These are phyloP conservation scores for Truncatella angustata DNA, from an alignment of 2,329 filamentous ascomycete species.

Conservation along the genomic window DNA sequence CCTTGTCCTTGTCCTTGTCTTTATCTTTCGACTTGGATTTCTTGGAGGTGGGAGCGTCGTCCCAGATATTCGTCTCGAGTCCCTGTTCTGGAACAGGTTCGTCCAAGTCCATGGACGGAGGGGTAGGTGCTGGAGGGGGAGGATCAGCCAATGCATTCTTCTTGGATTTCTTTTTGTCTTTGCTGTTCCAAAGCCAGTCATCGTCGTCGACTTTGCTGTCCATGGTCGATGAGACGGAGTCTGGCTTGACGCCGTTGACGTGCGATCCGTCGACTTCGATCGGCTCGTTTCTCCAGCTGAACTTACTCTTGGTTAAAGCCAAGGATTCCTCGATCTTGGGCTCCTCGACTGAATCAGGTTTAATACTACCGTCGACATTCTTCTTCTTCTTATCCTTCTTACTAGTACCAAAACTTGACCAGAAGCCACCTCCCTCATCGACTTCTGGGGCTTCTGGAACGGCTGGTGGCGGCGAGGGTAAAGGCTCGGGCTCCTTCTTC, in stretches of 20 bases:
- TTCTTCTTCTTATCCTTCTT: slow-evolving; percentile 23
- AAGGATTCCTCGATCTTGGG: slow-evolving; percentile 38
- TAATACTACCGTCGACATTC: slow-evolving; percentile 30
- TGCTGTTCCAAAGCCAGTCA: slow-evolving; percentile 32
- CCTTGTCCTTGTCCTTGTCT: slow-evolving; percentile 41
- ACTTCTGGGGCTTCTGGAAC: slow-evolving; percentile 16
- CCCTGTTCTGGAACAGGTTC: slow-evolving; percentile 38
- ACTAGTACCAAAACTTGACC: slow-evolving; percentile 15
- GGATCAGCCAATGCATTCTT: slow-evolving; percentile 37
- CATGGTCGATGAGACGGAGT: slow-evolving; percentile 43
- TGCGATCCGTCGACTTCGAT: slow-evolving; percentile 46
- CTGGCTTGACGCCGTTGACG: slow-evolving; percentile 45
- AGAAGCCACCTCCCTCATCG: slow-evolving; percentile 19
- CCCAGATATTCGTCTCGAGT: slow-evolving; percentile 31
- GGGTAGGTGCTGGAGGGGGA: slow-evolving; percentile 47
- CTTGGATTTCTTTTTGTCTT: slow-evolving; percentile 42
- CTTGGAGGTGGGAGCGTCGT: slow-evolving; percentile 26
- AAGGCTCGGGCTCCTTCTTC: slow-evolving; percentile 23
- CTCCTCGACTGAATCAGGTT: slow-evolving; percentile 42
- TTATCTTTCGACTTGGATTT: slow-evolving; percentile 43
- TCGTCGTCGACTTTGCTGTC: slow-evolving; percentile 41
- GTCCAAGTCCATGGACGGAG: slow-evolving; percentile 45
- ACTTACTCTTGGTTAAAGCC: slow-evolving; percentile 45
- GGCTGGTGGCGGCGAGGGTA: slow-evolving; percentile 13
- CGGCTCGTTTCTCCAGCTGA: slow-evolving; percentile 44